phyloP scores from a whole-genome alignment of 2,329 filamentous ascomycete species.

The Drechslerella coelobrocha region DNA sequence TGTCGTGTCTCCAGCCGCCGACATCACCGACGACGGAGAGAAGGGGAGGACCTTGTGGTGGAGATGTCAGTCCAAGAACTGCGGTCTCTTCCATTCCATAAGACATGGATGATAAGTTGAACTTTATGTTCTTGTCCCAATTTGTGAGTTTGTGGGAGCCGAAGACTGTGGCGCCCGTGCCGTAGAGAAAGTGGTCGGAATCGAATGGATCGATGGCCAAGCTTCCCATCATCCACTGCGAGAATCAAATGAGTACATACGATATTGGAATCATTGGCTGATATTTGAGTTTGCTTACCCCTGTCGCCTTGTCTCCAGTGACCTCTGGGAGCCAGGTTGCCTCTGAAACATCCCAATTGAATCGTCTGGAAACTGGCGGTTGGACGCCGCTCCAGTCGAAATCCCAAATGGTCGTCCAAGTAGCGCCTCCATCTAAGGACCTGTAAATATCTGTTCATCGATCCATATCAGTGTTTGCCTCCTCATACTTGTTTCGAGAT shows the following conservation, averaged over 20 bases:
- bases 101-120: constrained; percentile 64
- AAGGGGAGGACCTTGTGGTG: constrained; percentile 63
- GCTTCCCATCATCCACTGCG: constrained; percentile 70
- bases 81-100: constrained; percentile 66
- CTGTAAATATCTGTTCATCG: constrained; percentile 61
- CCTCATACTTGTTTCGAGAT: too few species aligned
- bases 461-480: neutral
- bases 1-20: constrained; percentile 62
- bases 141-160: constrained; percentile 65
- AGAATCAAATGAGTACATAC: constrained; percentile 9
- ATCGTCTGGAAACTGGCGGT: constrained; percentile 62
- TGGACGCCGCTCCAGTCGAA: constrained; percentile 59
- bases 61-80: constrained; percentile 63
- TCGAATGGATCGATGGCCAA: constrained; percentile 68
- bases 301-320: constrained; percentile 37
- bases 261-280: constrained; percentile 55
- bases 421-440: constrained; percentile 65
- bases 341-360: constrained; percentile 61
- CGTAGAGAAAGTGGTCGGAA: constrained; percentile 68
- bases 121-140: constrained; percentile 63
- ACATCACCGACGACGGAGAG: constrained; percentile 64
- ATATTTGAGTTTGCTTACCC: constrained; percentile 56
- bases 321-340: constrained; percentile 44
- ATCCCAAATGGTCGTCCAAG: constrained; percentile 65
- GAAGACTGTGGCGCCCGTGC: constrained; percentile 65